Conservation (phyloP, 495 filamentous ascomycete species). For the Aspergillus steynii region DNA sequence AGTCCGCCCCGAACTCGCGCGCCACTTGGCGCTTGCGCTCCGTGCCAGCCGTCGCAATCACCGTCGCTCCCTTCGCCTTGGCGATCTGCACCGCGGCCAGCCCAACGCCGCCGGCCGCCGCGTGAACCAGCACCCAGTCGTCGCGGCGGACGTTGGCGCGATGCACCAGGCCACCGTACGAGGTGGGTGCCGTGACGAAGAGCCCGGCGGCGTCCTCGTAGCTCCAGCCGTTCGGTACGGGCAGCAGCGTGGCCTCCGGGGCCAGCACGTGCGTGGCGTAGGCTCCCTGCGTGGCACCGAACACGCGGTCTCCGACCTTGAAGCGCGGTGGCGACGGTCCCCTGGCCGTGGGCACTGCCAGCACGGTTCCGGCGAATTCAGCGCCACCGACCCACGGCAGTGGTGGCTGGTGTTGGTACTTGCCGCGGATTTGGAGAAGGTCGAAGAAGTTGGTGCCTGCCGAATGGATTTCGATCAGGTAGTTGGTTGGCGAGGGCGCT, state of each 20-base stretch:
- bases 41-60: constrained; percentile 85
- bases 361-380: constrained; percentile 82
- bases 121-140: constrained; percentile 89
- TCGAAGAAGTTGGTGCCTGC: constrained; percentile 95
- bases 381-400: constrained; percentile 86
- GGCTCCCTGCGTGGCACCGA: constrained; percentile 82
- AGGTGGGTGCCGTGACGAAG: constrained; percentile 89
- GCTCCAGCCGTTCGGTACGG: constrained; percentile 77
- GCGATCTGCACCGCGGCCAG: constrained; percentile 91
- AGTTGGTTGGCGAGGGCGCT: constrained; percentile 66
- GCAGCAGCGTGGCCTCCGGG: constrained; percentile 64
- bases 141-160: constrained; percentile 74
- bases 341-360: constrained; percentile 57
- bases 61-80: constrained; percentile 84
- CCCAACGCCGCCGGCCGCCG: constrained; percentile 89
- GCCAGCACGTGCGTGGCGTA: constrained; percentile 77
- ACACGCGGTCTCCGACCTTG: constrained; percentile 77
- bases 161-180: constrained; percentile 80
- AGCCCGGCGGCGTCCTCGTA: constrained; percentile 84
- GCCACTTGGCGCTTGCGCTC: constrained; percentile 77
- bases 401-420: constrained; percentile 65
- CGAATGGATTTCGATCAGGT: constrained; percentile 86
- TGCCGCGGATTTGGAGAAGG: constrained; percentile 83
- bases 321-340: constrained; percentile 48
- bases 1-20: constrained; percentile 77